A percentile compares a stretch with the other conserved stretches of the same genome.
Conservation (phyloP, 139 green algal genomes). For the Chlorella sp. region DNA sequence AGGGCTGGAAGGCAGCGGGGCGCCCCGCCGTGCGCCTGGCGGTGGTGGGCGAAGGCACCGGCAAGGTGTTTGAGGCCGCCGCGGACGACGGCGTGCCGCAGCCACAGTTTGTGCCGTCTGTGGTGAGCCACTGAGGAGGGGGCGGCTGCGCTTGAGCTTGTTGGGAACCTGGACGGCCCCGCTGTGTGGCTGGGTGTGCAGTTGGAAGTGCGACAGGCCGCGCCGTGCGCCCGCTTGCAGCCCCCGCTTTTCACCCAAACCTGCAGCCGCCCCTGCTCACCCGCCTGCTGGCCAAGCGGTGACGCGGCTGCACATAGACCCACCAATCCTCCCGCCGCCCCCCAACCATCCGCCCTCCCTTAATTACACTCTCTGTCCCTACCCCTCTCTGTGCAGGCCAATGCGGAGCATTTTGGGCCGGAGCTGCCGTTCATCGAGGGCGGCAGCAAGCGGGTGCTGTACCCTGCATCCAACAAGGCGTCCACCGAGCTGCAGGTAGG, state of each 20-base stretch:
- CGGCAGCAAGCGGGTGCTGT: constrained; percentile 67
- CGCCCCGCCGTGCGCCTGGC: constrained; percentile 66
- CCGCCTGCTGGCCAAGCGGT: too few relatives aligned
- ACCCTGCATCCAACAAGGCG: constrained; percentile 82
- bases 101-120: constrained; percentile 42
- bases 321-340: too few relatives aligned
- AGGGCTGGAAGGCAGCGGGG: constrained; percentile 81
- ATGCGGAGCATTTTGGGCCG: constrained; percentile 76
- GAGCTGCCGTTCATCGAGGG: constrained; percentile 76
- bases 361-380: not conserved
- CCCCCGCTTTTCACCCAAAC: too few relatives aligned
- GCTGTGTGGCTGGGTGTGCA: not conserved
- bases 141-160: too few relatives aligned
- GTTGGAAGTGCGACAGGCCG: too few relatives aligned
- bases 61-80: constrained; percentile 55
- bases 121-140: too few relatives aligned
- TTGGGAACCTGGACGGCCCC: too few relatives aligned
- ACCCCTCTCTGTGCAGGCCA: constrained; percentile 55
- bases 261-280: too few relatives aligned
- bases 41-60: constrained; percentile 84
- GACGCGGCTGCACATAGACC: too few relatives aligned
- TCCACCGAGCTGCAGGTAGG: constrained; percentile 33
- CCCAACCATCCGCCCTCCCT: too few relatives aligned
- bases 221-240: too few relatives aligned
- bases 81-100: constrained; percentile 32